phyloP scores from a whole-genome alignment of 2,329 filamentous ascomycete genomes.

The Simplicillium aogashimaense region DNA sequence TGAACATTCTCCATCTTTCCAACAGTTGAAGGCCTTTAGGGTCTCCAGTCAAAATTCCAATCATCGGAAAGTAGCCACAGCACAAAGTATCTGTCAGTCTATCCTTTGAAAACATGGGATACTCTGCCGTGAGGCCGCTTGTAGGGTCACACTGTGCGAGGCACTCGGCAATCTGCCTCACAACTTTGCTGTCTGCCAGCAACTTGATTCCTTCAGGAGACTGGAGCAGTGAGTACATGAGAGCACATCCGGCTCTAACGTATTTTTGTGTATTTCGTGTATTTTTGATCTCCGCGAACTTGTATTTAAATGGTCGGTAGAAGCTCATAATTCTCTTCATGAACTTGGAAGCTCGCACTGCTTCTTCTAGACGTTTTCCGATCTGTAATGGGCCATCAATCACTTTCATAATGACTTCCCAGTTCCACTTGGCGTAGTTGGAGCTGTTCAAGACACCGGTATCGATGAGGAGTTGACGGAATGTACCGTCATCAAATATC shows the following conservation, averaged over 20 bases:
- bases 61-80: conserved; percentile 86
- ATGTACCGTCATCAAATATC: conserved; percentile 49
- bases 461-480: conserved; percentile 58
- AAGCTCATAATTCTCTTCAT: conserved; percentile 92
- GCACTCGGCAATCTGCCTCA: conserved; percentile 91
- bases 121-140: conserved; percentile 67
- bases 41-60: conserved; percentile 79
- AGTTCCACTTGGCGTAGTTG: conserved; percentile 94
- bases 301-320: conserved; percentile 92
- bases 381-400: conserved; percentile 90
- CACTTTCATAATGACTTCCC: conserved; percentile 82
- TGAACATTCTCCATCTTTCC: conserved; percentile 95
- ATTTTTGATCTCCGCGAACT: conserved; percentile 83
- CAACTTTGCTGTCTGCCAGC: conserved; percentile 80
- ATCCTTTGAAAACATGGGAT: conserved; percentile 80
- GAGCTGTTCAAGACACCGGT: conserved; percentile 81
- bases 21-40: conserved; percentile 77
- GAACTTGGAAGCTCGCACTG: conserved; percentile 90
- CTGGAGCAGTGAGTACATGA: conserved; percentile 80
- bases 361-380: conserved; percentile 86
- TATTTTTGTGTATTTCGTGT: conserved; percentile 93
- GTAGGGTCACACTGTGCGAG: conserved; percentile 88
- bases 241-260: conserved; percentile 75
- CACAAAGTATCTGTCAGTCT: conserved; percentile 80
- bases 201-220: conserved; percentile 78